phyloP scores from a whole-genome alignment of 2,329 filamentous ascomycete species.

The Apiospora phragmitis region DNA sequence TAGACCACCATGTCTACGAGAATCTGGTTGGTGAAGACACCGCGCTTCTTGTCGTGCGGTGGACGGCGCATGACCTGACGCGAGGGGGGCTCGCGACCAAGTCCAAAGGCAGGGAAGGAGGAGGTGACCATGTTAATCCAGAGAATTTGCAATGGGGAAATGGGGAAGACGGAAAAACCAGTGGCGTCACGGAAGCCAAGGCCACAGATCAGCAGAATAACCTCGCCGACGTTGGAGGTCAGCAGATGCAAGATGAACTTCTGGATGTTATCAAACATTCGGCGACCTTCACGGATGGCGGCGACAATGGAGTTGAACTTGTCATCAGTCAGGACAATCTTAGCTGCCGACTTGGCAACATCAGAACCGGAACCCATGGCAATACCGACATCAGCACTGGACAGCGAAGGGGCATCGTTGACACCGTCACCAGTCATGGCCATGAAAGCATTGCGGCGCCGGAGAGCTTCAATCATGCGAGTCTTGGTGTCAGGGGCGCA shows the following conservation, averaged over 20 bases:
- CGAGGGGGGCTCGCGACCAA: constrained; percentile 76
- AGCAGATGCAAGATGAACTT: constrained; percentile 83
- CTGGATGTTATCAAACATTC: constrained; percentile 88
- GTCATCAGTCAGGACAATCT: constrained; percentile 83
- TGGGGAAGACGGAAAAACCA: constrained; percentile 78
- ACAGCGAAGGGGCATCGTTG: constrained; percentile 81
- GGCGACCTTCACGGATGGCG: constrained; percentile 78
- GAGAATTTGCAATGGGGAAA: constrained; percentile 82
- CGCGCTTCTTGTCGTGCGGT: constrained; percentile 67
- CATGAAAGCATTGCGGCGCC: constrained; percentile 73
- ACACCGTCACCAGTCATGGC: constrained; percentile 91
- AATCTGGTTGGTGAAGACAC: constrained; percentile 78
- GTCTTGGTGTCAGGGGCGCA: constrained; percentile 87
- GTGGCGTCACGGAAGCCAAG: constrained; percentile 75
- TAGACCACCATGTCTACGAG: constrained; percentile 80
- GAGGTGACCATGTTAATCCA: constrained; percentile 96
- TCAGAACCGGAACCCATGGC: constrained; percentile 89
- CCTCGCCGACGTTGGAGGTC: constrained; percentile 81
- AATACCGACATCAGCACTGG: constrained; percentile 81
- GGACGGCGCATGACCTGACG: constrained; percentile 78
- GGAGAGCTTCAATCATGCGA: constrained; percentile 86
- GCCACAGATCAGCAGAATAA: constrained; percentile 77
- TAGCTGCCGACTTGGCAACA: constrained; percentile 79
- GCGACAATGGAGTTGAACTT: constrained; percentile 86
- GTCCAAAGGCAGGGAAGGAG: constrained; percentile 82